Base-by-base conservation (phyloP, 2,329 filamentous ascomycete species). In the Nannizziopsis barbatae region DNA sequence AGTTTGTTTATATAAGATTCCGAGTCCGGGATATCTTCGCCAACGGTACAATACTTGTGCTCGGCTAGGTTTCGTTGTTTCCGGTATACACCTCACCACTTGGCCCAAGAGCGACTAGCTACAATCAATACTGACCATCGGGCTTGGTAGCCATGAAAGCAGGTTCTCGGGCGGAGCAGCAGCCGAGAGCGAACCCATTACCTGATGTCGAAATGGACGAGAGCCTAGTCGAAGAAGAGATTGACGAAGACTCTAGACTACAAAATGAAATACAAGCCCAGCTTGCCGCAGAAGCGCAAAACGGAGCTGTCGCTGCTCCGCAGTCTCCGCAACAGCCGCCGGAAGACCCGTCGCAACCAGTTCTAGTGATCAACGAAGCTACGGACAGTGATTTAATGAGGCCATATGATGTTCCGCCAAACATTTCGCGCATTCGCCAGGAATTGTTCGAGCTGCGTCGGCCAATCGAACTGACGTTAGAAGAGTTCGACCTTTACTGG, bases 401-500 rank as follows among this genome's bases (percentile, higher is more conserved):
- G 12, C 44, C 51, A n/a, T 52, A 68, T 53, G 54, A 63, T 40
- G 69, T 68, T 42, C 70, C 70, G 9, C 66, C 67, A 7, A 66
- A 71, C 39, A 58, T 73, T 17, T 63, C 61, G 18, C 57, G 59
- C 9, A 70, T 72, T 51, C 62, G 70, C 30, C 63, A 65, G 46
- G 60, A 67, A 18, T 56, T 72, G 40, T 72, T 71, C 51, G 68
- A 71, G 43, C 62, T 70, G 55, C 67, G 64, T 41, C 68, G 71
- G 35, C 64, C 68, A 5, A 66, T 73, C 44, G 69, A 72, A 56
- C 66, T 73, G 40, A 67, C 64, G 14, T 55, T 67, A 33, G 63
- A 66, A 18, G 70, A 73, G 45, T 72, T 71, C 50, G 67, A 71
- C 50, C 65, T 60, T 12, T 72, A 71, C 53, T 72, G 69, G 64